Percentiles rank a stretch among this genome's conserved stretches.
Evolutionary conservation across 2,329 filamentous ascomycete species (phyloP).

Genomic region (Phyllosticta citriasiana): DNA sequence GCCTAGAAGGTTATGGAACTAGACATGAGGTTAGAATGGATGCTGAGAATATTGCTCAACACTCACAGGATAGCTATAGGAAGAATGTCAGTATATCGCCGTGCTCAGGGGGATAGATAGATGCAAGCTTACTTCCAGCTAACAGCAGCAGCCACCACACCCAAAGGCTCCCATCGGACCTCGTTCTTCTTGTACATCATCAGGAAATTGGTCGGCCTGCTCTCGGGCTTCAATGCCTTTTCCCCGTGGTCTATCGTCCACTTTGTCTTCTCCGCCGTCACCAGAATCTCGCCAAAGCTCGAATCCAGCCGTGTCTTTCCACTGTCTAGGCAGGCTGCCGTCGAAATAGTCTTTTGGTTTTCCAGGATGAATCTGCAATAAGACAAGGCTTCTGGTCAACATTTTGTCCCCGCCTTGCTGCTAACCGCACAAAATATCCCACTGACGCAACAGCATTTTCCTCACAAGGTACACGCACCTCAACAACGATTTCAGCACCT

Average conservation of each 20-base stretch:
- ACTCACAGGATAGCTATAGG: constrained; percentile 34
- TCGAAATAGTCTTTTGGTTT: constrained; percentile 79
- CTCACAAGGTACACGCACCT: constrained; percentile 34
- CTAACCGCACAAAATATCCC: neutral
- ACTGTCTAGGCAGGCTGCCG: constrained; percentile 78
- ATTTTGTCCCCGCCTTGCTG: neutral
- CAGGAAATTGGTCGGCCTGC: constrained; percentile 75
- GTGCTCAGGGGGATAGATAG: neutral
- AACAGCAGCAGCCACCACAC: constrained; percentile 84
- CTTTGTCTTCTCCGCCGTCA: constrained; percentile 84
- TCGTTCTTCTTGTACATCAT: constrained; percentile 94
- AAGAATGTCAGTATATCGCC: neutral
- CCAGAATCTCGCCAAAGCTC: constrained; percentile 84
- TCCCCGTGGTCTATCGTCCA: constrained; percentile 94
- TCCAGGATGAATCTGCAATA: constrained; percentile 60
- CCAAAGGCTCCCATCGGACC: constrained; percentile 83
- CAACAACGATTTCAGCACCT: constrained; percentile 71
- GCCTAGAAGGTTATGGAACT: constrained; percentile 89
- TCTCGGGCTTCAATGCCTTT: constrained; percentile 59
- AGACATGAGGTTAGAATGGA: constrained; percentile 21
- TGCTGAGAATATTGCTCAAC: neutral
- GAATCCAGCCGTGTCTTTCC: constrained; percentile 96
- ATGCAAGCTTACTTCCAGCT: constrained; percentile 73
- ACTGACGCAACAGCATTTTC: neutral
- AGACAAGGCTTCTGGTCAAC: neutral